Evolutionary conservation across 768 basidiomycete genomes (phyloP).

Genomic region (Mycena rosella): DNA sequence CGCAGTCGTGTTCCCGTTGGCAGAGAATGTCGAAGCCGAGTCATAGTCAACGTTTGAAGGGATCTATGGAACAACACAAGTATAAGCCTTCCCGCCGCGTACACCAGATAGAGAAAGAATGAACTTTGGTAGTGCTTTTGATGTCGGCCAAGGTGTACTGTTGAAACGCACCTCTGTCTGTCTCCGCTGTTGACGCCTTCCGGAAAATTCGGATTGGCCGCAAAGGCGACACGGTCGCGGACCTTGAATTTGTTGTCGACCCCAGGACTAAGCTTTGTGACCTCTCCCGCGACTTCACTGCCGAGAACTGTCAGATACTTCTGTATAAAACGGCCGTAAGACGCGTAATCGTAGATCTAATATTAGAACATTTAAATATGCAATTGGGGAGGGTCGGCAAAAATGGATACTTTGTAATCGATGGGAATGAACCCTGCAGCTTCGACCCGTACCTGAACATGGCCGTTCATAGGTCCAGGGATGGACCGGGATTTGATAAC

Average conservation of each 20-base stretch:
- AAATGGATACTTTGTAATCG: constrained; percentile 6
- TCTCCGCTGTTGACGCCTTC: not conserved
- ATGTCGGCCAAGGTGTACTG: constrained; percentile 21
- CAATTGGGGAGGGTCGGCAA: not conserved
- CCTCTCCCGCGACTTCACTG: constrained; percentile 51
- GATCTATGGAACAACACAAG: not conserved
- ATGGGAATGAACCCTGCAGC: not conserved
- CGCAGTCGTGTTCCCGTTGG: constrained; percentile 9
- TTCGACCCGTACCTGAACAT: constrained; percentile 1
- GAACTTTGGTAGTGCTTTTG: constrained; percentile 6
- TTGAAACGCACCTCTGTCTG: constrained; percentile 26
- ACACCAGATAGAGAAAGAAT: no score
- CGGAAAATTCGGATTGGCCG: not conserved
- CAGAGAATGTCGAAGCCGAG: constrained; percentile 4
- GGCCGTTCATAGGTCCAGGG: not conserved
- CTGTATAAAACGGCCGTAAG: constrained; percentile 43
- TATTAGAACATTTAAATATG: not conserved
- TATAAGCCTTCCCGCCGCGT: no score
- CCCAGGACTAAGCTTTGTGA: constrained; percentile 53
- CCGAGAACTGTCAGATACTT: constrained; percentile 53
- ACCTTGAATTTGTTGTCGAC: constrained; percentile 48
- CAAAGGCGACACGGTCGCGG: constrained; percentile 52
- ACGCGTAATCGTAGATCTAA: not conserved
- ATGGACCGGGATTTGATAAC: not conserved
- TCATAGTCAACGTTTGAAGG: constrained; percentile 9